Evolutionary conservation across 495 filamentous ascomycete genomes (phyloP), one percentile per base, ranked within the genome.

Genomic region (Hypoxylon intermedium): DNA sequence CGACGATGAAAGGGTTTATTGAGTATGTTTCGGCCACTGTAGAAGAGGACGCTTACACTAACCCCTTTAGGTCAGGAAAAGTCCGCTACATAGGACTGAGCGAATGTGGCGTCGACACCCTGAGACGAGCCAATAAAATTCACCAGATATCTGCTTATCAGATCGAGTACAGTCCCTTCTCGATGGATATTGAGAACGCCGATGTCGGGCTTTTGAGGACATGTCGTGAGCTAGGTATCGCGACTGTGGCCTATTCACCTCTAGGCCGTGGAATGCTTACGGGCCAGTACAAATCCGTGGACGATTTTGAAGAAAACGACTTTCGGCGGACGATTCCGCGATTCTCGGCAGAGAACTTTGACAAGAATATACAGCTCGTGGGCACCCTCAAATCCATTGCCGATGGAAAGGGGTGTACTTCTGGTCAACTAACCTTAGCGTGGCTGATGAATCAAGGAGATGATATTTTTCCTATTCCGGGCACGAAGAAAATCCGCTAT

Each of bases 81-180:
- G 78, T 92, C 16, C 77, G 78, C 2, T 87, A 86, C 1, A 86
- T 93, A 67, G 77, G 81, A 6, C 60, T 93, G 40, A 85, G 81
- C 44, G 89, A 91, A 67, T 82, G 85, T 13, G 77, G 80, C 41
- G 85, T 85, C 1, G 77, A 81, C 16, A 88, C 87, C 1, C 87
- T 93, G 53, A 74, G 83, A 7, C 76, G 80, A 52, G 89, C 89
- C 56, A 72, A 72, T 31, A 83, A 83, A 40, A 72, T 88, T 16
- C 78, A 83, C 53, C 82, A 82, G 18, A 87, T 93, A 63, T 75
- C 76, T 1, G 84, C 82, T 2, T 87, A 90, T 5, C 89, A 93
- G 63, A 83, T 86, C 13, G 89, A 93, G 70, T 70, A 91, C 56
- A 86, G 82, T 1, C 68, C 92, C 2, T 90, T 78, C 71, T 70